phyloP scores from a whole-genome alignment of 2,329 filamentous ascomycete genomes.

The Curvularia lunata region DNA sequence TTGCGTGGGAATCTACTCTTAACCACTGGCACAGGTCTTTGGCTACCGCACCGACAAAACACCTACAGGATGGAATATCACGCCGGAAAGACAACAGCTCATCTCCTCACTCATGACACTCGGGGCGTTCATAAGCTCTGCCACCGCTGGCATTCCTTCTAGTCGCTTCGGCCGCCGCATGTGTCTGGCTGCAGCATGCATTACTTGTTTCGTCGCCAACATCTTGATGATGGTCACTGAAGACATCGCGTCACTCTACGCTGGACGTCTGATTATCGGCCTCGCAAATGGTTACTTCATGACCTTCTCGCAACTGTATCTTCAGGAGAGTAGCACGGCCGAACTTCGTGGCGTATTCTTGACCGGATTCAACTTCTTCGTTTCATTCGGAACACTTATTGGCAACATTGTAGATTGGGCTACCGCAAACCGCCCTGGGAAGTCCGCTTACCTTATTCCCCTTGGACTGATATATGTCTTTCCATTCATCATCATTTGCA shows the following conservation, averaged over 20 bases:
- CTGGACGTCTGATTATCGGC: constrained; percentile 60
- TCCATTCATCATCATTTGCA: constrained; percentile 51
- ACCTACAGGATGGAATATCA: constrained; percentile 53
- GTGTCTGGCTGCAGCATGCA: constrained; percentile 57
- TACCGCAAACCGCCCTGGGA: constrained; percentile 43
- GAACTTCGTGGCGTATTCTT: constrained; percentile 58
- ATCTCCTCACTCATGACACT: constrained; percentile 56
- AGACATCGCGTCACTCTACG: constrained; percentile 61
- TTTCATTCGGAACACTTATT: constrained; percentile 53
- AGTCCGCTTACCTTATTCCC: constrained; percentile 54
- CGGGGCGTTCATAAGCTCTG: constrained; percentile 54
- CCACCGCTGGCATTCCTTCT: constrained; percentile 49
- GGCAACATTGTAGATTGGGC: constrained; percentile 62
- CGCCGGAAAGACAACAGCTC: constrained; percentile 52
- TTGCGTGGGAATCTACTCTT: background rate
- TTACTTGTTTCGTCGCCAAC: constrained; percentile 59
- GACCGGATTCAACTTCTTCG: constrained; percentile 58
- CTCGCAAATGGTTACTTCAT: constrained; percentile 48
- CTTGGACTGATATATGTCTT: constrained; percentile 61
- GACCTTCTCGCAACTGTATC: constrained; percentile 59
- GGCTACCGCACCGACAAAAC: constrained; percentile 38
- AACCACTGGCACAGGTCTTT: constrained; percentile 32
- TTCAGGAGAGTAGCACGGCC: constrained; percentile 60
- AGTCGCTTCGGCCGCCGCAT: constrained; percentile 53
- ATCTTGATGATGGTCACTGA: constrained; percentile 65